Percentiles rank a stretch among this genome's conserved stretches.
Conservation (phyloP, 805 yeast species). For the Starmerella sp. region DNA sequence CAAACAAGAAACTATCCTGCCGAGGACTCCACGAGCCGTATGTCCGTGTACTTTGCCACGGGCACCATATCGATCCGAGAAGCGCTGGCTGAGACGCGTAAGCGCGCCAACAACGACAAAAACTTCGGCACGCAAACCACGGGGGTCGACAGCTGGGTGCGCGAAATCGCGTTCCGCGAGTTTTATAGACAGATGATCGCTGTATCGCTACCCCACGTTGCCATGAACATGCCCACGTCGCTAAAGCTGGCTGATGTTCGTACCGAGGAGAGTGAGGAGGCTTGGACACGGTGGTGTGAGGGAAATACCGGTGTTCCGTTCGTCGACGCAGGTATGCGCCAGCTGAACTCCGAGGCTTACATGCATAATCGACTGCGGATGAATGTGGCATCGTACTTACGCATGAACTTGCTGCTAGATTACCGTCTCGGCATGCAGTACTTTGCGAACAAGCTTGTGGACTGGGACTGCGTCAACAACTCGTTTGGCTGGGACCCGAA, state of each 20-base stretch:
- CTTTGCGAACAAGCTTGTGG: conserved; percentile 40
- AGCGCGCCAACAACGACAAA: conserved; percentile 22
- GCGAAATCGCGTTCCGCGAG: conserved; percentile 52
- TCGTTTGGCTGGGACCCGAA: conserved; percentile 55
- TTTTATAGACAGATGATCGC: conserved; percentile 40
- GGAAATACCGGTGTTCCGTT: conserved; percentile 48
- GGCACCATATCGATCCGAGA: conserved; percentile 37
- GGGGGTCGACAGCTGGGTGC: conserved; percentile 37
- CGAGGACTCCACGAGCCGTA: conserved; percentile 31
- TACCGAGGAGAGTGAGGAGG: conserved; percentile 36
- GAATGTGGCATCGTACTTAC: conserved; percentile 42
- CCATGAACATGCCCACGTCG: conserved; percentile 41
- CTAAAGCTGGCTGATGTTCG: conserved; percentile 32
- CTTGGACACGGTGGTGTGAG: conserved; percentile 40
- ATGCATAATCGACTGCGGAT: conserved; percentile 45
- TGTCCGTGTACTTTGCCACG: conserved; percentile 38
- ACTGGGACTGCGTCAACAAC: conserved; percentile 45
- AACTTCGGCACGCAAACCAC: conserved; percentile 21
- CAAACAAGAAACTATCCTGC: conserved; percentile 29
- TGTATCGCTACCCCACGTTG: conserved; percentile 40
- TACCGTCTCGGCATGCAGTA: conserved; percentile 47
- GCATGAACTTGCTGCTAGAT: conserved; percentile 41
- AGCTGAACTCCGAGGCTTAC: conserved; percentile 41
- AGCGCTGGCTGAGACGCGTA: conserved; percentile 23
- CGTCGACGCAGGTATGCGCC: conserved; percentile 49